Evolutionary conservation across 176 grass and related monocot genomes (phyloP).

Genomic region (Aechmea fasciata): DNA sequence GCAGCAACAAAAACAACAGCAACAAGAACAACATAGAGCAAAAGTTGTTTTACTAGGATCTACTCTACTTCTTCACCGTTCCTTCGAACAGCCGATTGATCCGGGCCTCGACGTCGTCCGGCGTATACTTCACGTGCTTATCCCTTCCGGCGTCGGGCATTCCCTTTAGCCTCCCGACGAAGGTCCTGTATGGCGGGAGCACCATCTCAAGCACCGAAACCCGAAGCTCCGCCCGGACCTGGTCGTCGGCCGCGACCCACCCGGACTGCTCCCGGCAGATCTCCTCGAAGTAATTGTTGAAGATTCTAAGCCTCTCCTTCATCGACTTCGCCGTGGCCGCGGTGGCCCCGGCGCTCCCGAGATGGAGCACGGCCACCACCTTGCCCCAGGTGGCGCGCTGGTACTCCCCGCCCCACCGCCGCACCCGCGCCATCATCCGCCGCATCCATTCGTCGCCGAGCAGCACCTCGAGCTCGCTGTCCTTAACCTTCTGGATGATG

Average conservation of each 20-base stretch:
- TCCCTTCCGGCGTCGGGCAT: conserved; percentile 48
- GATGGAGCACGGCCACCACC: conserved; percentile 61
- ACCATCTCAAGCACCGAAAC: conserved; percentile 39
- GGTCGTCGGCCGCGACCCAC: conserved; percentile 16
- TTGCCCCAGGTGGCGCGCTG: conserved; percentile 73
- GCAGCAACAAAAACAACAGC: neutral
- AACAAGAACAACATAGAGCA: neutral
- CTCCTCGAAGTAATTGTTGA: conserved; percentile 24
- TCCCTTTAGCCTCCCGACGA: conserved; percentile 42
- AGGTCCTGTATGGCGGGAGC: conserved; percentile 48
- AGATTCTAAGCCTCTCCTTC: conserved; percentile 33
- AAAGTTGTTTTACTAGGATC: no score
- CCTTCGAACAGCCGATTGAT: conserved; percentile 82
- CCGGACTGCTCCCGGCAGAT: conserved; percentile 7
- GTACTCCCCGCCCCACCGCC: conserved; percentile 76
- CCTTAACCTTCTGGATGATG: conserved; percentile 87
- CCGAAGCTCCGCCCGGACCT: conserved; percentile 33
- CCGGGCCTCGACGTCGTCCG: conserved; percentile 55
- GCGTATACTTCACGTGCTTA: conserved; percentile 57
- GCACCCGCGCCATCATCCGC: conserved; percentile 63
- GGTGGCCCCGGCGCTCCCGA: conserved; percentile 40
- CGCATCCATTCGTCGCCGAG: conserved; percentile 93
- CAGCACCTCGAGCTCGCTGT: conserved; percentile 68
- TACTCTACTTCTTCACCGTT: conserved; percentile 35
- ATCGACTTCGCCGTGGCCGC: conserved; percentile 30